These are phyloP conservation scores for Trichophyton simii DNA, from an alignment of 2,329 filamentous ascomycete genomes.

Conservation along the genomic window DNA sequence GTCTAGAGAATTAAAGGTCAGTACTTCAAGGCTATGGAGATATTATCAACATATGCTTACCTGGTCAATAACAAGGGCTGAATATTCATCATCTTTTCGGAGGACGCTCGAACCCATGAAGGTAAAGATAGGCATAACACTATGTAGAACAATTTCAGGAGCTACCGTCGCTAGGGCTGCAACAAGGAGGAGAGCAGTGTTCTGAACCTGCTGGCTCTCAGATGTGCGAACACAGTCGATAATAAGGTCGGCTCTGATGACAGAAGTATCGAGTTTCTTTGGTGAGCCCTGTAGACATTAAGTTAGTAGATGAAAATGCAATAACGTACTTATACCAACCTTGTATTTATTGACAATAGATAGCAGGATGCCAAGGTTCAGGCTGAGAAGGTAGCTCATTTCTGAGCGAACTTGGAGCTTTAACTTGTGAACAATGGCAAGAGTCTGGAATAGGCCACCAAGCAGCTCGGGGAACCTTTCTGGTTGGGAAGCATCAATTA, in stretches of 20 bases:
- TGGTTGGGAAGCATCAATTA: slow-evolving; percentile 70
- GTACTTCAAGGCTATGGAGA: neutral
- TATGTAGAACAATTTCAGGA: slow-evolving; percentile 85
- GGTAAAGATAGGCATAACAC: slow-evolving; percentile 97
- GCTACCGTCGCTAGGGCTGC: slow-evolving; percentile 75
- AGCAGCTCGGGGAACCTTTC: slow-evolving; percentile 63
- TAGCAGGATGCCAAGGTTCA: slow-evolving; percentile 69
- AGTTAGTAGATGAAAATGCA: neutral
- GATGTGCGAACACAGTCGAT: slow-evolving; percentile 91
- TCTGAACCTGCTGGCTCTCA: slow-evolving; percentile 85
- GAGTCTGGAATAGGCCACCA: slow-evolving; percentile 64
- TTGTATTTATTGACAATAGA: slow-evolving; percentile 73
- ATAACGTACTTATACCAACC: slow-evolving; percentile 12
- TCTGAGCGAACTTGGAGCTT: slow-evolving; percentile 71
- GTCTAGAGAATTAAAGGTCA: slow-evolving; percentile 42
- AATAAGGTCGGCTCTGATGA: slow-evolving; percentile 76
- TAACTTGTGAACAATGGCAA: slow-evolving; percentile 80
- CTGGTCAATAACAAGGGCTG: slow-evolving; percentile 83
- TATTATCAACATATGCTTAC: slow-evolving; percentile 12
- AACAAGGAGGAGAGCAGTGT: slow-evolving; percentile 75
- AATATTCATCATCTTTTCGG: slow-evolving; percentile 90
- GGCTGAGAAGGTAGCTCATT: slow-evolving; percentile 76
- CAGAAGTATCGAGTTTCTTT: slow-evolving; percentile 57
- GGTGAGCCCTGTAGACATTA: slow-evolving; percentile 8
- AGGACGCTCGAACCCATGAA: slow-evolving; percentile 92